phyloP scores from a whole-genome alignment of 345 rosid species.

The Streptanthus diversifolius region DNA sequence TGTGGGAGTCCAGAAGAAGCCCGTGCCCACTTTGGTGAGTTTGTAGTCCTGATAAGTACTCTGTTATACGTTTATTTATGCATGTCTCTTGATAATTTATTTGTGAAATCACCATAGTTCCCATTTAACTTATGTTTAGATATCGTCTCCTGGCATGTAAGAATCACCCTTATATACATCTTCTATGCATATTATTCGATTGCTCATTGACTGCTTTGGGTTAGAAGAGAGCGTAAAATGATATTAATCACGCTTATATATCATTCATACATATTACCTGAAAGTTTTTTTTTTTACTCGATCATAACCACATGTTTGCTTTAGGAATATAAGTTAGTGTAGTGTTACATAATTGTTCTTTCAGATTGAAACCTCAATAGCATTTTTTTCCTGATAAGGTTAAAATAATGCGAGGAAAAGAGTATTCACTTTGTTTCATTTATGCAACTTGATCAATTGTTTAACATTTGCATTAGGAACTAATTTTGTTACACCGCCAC shows the following conservation, averaged over 20 bases:
- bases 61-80: neutral
- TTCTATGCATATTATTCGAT: neutral
- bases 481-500: neutral
- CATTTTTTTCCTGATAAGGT: neutral
- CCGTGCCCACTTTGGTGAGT: slow-evolving; percentile 44
- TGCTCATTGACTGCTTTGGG: neutral
- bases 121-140: neutral
- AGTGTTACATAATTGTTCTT: neutral
- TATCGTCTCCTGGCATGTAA: neutral
- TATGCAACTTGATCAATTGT: neutral
- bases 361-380: neutral
- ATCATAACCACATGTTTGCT: neutral
- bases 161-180: neutral
- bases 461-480: neutral
- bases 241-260: neutral
- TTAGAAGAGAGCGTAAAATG: neutral
- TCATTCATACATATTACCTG: neutral
- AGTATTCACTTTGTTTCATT: neutral
- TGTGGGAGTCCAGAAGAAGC: slow-evolving; percentile 29
- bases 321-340: neutral
- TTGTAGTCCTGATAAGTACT: neutral
- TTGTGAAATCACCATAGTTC: neutral
- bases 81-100: neutral
- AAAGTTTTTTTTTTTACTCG: neutral
- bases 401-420: neutral